Base-by-base conservation (phyloP, 768 basidiomycete genomes). In the Agrocybe pediades region DNA sequence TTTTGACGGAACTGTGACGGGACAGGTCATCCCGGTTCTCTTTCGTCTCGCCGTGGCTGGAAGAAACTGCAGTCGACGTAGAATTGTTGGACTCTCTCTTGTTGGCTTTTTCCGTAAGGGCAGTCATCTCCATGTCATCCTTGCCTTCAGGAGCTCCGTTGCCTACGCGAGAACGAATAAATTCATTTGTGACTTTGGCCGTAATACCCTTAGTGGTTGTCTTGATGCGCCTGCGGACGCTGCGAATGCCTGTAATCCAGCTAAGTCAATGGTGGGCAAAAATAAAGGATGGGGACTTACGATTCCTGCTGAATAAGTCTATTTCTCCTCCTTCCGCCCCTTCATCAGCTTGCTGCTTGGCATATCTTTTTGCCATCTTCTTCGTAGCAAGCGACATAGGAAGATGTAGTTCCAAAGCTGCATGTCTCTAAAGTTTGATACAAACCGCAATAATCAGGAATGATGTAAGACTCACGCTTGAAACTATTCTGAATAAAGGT, bases 301-400 rank as follows among this genome's bases (percentile, higher is more conserved):
- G 62, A 27, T 61, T 43, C 46, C 68, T 62, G 47, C 68, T 74
- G 63, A 76, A 76, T 8, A 77, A 46, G 53, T 76, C 74, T 13
- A 71, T 59, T 45, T 73, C 71, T 11, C 65, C 65, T 13, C 65
- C 62, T 9, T 60, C 57, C 33, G 40, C 57, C 50, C 30, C 61
- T 60, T 51, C 62, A 62, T 51, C 65, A 64, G 53, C 68, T 71
- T 39, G 65, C n/a, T 26, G 24, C 65, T 59, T 68, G 71, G 62
- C 68, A 54, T 74, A 78, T 47, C 72, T 67, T 45, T 74, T 71
- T 4, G 70, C 73, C 68, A 83, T 73, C 60, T 84, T 77, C 60
- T 79, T 77, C 27, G 81, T 84, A 1, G 86, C 84, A 41, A 89
- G 67, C 0, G 84, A 83, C 71, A 87, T 82, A 0, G 87, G 86